Evolutionary conservation across 1,139 yeast species (phyloP), one percentile per base, ranked within the genome.

Genomic region (Lodderomyces orthopsilosis): DNA sequence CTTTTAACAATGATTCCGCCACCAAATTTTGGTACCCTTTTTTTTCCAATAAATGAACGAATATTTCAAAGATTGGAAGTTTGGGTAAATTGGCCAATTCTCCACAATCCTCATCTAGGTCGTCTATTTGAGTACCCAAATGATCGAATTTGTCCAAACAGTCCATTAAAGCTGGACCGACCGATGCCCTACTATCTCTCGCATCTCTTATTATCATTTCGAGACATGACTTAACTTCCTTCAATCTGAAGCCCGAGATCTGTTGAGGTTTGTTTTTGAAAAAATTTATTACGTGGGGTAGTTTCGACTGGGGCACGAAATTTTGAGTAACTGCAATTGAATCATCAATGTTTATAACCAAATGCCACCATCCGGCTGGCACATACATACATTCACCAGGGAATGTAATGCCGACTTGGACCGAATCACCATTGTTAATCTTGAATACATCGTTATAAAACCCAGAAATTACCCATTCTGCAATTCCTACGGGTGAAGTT

Each of bases 311-410:
- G 0, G 96, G 95, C 5, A 88, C 93, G 62, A 89, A 90, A 58
- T 90, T 90, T 51, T 88, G 95, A 0, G 97, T 90, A 54, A 89
- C 65, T 0, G 96, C 91, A 35, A 85, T 83, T 14, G 84, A 74
- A 55, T 85, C 91, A 48, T 85, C 89, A 21, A 90, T 58, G 55
- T 90, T 90, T 19, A 89, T 86, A 21, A 90, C 97, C 35, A 82
- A 70, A 66, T 90, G 97, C 97, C 97, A 90, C 97, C 97, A 90
- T 1, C 95, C 95, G 17, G 91, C 75, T 2, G 97, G 97, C 4
- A 90, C 97, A 58, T 85, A 81, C 75, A 89, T 77, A 51, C 89
- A 83, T 59, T 90, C 95, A 5, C 93, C 93, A 0, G 91, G 86
- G 51, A 81, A 81, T 0, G 95, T 85, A 10, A 89, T 69, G 1